Evolutionary conservation across 2,329 filamentous ascomycete genomes (phyloP).

Genomic region (Hypocrella siamensis): DNA sequence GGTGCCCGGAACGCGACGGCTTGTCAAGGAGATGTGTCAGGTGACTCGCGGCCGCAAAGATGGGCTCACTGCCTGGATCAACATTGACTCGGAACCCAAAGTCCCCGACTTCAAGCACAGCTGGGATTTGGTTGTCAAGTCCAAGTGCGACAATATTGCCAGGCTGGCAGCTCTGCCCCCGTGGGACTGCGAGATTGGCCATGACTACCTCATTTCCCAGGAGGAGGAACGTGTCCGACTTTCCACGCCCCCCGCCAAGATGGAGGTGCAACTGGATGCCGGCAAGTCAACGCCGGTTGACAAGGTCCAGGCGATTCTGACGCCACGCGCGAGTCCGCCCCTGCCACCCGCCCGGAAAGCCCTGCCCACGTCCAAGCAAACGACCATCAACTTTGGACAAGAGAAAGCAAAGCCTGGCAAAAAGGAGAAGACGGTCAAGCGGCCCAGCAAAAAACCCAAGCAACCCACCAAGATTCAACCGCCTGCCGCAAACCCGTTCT

Average conservation of each 20-base stretch:
- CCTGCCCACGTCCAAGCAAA: slow-evolving; percentile 31
- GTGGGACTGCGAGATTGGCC: slow-evolving; percentile 39
- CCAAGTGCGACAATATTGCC: slow-evolving; percentile 79
- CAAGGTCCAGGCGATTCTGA: slow-evolving; percentile 35
- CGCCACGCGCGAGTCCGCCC: slow-evolving; percentile 43
- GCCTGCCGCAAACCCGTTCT: slow-evolving; percentile 21
- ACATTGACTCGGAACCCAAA: slow-evolving; percentile 69
- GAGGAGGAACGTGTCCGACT: slow-evolving; percentile 25
- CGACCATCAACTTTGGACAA: slow-evolving; percentile 29
- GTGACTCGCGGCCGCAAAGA: slow-evolving; percentile 70
- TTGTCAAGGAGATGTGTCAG: slow-evolving; percentile 81
- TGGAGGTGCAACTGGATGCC: slow-evolving; percentile 10
- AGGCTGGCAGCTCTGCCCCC: slow-evolving; percentile 47
- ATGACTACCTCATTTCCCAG: slow-evolving; percentile 30
- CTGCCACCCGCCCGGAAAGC: slow-evolving; percentile 23
- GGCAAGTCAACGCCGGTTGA: slow-evolving; percentile 24
- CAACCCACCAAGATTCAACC: slow-evolving; percentile 18
- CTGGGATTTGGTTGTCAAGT: slow-evolving; percentile 82
- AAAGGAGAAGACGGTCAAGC: slow-evolving; percentile 9
- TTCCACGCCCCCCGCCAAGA: slow-evolving; percentile 8
- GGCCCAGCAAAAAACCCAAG: slow-evolving; percentile 17
- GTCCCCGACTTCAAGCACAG: slow-evolving; percentile 78
- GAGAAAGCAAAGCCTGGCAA: slow-evolving; percentile 8
- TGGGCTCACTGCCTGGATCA: slow-evolving; percentile 88
- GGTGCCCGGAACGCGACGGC: slow-evolving; percentile 77